Evolutionary conservation across 2,329 filamentous ascomycete species (phyloP), one percentile per base, ranked within the genome.

Genomic region (Colletotrichum sojae): DNA sequence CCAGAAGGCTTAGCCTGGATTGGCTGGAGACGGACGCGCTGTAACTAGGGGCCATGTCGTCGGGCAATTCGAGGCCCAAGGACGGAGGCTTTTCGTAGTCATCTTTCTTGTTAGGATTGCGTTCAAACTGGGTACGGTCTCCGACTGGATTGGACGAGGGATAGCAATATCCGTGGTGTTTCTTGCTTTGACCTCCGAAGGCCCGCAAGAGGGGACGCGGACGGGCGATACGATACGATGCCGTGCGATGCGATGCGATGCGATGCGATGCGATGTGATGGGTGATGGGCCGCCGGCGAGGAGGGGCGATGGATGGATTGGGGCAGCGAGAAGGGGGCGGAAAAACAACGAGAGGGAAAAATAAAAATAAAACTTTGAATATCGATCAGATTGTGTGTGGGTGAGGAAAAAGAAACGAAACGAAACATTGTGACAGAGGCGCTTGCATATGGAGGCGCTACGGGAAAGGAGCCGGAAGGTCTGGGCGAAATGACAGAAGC

Each of bases 351-450:
- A 54, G 25, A 31, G 22, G 22, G 5, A 25, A 25, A 25, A 4
- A 25, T 4, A 25, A 4, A 25, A 25, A 4, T 25, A 61, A 53
- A 20, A 39, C 4, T 12, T 6, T 16, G 27, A 51, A 45, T 36
- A 64, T 54, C 60, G 53, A 18, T 54, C 60, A 54, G 40, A 20
- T 40, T 52, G 20, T 53, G 43, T n/a, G 40, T 27, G 25, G 65
- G 20, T 20, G 52, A 51, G 18, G 45, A 49, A 59, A 22, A 68
- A 68, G 65, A 68, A 68, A 59, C 54, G 60, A 68, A 68, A 68
- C 60, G 54, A 68, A 68, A 68, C 60, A 60, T 43, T 40, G 31
- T 55, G 54, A 55, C 54, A 52, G 53, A 49, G 45, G 36, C 58
- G 36, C 40, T 20, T 54, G 59, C 60, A 52, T 56, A 56, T 56